Evolutionary conservation across 1,139 yeast species (phyloP).

Genomic region (Fermentozyma sake): DNA sequence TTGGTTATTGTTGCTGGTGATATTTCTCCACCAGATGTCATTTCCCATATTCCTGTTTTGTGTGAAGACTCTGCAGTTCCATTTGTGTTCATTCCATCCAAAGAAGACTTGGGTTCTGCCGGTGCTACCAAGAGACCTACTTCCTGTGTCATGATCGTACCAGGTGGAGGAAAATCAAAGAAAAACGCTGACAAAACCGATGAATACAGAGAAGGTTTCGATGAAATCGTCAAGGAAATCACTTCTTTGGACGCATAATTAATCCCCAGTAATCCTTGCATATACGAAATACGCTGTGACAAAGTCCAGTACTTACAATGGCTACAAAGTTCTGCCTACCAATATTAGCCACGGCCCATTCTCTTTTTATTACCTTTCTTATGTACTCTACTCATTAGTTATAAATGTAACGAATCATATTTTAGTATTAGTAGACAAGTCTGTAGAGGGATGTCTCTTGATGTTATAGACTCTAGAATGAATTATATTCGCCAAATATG

Average conservation of each 20-base stretch:
- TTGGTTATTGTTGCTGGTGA: slow-evolving; percentile 96
- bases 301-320: too few relatives aligned
- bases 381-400: too few relatives aligned
- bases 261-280: too few relatives aligned
- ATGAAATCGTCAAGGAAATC: slow-evolving; percentile 92
- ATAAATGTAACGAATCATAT: too few relatives aligned
- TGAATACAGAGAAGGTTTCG: slow-evolving; percentile 89
- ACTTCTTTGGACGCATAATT: slow-evolving; percentile 28
- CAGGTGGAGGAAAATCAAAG: slow-evolving; percentile 88
- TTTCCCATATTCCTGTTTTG: slow-evolving; percentile 93
- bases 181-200: slow-evolving; percentile 75
- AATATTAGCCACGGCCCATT: too few relatives aligned
- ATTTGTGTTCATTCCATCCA: slow-evolving; percentile 88
- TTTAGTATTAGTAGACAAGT: too few relatives aligned
- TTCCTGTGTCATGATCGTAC: slow-evolving; percentile 94
- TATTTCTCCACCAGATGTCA: slow-evolving; percentile 94
- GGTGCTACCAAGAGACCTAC: slow-evolving; percentile 99
- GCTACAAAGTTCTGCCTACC: too few relatives aligned
- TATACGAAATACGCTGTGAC: too few relatives aligned
- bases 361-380: too few relatives aligned
- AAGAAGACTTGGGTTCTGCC: slow-evolving; percentile 97
- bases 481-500: too few relatives aligned
- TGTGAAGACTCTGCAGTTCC: slow-evolving; percentile 95
- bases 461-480: too few relatives aligned
- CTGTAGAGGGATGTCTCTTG: too few relatives aligned